A percentile compares a stretch with the other conserved stretches of the same genome.
Conservation (phyloP, 2,329 filamentous ascomycete genomes). For the Cladobotryum protrusum region DNA sequence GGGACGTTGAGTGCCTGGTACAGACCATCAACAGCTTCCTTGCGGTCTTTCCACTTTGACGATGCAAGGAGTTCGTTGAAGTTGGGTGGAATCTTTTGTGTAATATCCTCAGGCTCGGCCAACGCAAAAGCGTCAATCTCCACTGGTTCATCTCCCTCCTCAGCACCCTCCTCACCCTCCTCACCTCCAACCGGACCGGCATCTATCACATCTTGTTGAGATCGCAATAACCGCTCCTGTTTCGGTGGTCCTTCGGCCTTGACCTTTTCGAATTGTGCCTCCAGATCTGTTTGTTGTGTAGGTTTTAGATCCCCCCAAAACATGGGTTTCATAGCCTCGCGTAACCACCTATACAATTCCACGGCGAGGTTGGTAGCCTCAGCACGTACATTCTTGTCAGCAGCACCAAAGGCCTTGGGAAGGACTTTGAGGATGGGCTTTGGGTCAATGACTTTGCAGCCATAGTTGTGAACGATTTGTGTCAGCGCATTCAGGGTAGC, state of each 20-base stretch:
- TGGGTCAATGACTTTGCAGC: slow-evolving; percentile 88
- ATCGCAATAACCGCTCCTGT: slow-evolving; percentile 80
- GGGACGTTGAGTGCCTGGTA: slow-evolving; percentile 74
- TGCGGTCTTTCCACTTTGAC: slow-evolving; percentile 97
- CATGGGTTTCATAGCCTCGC: slow-evolving; percentile 96
- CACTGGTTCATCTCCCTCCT: slow-evolving; percentile 40
- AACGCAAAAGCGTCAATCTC: slow-evolving; percentile 79
- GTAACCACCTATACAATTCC: slow-evolving; percentile 93
- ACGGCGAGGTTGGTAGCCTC: slow-evolving; percentile 88
- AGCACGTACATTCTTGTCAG: slow-evolving; percentile 95
- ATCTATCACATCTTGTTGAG: slow-evolving; percentile 79
- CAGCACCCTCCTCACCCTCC: slow-evolving; percentile 51
- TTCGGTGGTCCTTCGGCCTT: slow-evolving; percentile 83
- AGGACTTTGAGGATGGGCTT: slow-evolving; percentile 84
- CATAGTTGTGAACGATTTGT: slow-evolving; percentile 85
- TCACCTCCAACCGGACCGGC: slow-evolving; percentile 58
- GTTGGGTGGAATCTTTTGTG: slow-evolving; percentile 72
- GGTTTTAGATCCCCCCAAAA: slow-evolving; percentile 96
- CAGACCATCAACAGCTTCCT: slow-evolving; percentile 83
- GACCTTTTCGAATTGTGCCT: slow-evolving; percentile 88
- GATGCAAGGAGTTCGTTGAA: slow-evolving; percentile 80
- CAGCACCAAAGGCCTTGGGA: slow-evolving; percentile 88
- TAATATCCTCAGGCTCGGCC: slow-evolving; percentile 80
- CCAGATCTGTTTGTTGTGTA: slow-evolving; percentile 88
- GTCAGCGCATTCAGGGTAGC: slow-evolving; percentile 69